These are phyloP conservation scores for Crithidia thermophila DNA, from an alignment of 208 protist genomes.

Conservation along the genomic window DNA sequence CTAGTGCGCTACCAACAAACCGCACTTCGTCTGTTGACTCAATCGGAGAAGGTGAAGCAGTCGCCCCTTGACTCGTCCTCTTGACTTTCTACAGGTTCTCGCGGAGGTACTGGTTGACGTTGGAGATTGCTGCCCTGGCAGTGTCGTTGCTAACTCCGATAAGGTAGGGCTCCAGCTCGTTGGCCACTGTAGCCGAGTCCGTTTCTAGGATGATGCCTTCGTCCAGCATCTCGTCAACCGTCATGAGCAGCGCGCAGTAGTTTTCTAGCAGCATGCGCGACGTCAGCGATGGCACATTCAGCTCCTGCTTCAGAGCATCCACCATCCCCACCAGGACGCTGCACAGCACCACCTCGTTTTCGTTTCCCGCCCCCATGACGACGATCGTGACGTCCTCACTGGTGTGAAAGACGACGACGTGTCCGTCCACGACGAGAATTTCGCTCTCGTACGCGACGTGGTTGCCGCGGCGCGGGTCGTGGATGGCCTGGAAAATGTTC, in stretches of 20 bases:
- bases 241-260: conserved; percentile 87
- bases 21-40: conserved; percentile 2
- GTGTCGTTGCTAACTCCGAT: conserved; percentile 59
- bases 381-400: conserved; percentile 72
- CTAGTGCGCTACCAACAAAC: no score
- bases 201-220: conserved; percentile 90
- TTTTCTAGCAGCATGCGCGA: conserved; percentile 71
- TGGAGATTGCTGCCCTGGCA: conserved; percentile 69
- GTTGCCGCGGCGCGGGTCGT: conserved; percentile 25
- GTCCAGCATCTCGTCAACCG: conserved; percentile 92
- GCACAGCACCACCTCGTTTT: conserved; percentile 87
- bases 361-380: conserved; percentile 76
- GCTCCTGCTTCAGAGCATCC: conserved; percentile 61
- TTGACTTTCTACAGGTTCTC: conserved; percentile 58
- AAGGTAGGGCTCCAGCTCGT: conserved; percentile 66
- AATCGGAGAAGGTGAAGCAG: not conserved
- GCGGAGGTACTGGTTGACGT: conserved; percentile 85
- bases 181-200: conserved; percentile 51
- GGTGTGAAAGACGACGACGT: conserved; percentile 70
- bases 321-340: conserved; percentile 68
- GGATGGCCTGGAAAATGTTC: conserved; percentile 50
- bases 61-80: not conserved
- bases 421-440: conserved; percentile 76
- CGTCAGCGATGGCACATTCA: conserved; percentile 58
- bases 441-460: conserved; percentile 50